A percentile compares a stretch with the other conserved stretches of the same genome.
phyloP scores from a whole-genome alignment of 495 filamentous ascomycete genomes.

The Acidomyces sp. region DNA sequence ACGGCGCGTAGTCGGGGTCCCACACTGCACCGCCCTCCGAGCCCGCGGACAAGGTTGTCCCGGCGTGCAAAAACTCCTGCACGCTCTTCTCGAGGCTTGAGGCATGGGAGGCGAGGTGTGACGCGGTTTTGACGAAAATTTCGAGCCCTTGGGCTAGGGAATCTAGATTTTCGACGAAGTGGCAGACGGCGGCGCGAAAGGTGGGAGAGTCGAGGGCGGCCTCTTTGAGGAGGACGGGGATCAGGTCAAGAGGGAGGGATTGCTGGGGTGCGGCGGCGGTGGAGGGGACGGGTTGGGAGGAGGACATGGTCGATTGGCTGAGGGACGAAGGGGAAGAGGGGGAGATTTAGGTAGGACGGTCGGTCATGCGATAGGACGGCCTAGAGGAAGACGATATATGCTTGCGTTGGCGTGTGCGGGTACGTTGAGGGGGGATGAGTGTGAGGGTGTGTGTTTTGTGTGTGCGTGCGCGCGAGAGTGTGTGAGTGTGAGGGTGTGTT shows the following conservation, averaged over 20 bases:
- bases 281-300: no score
- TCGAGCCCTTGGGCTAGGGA: slow-evolving; percentile 89
- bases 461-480: no score
- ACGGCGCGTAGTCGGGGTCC: slow-evolving; percentile 87
- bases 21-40: slow-evolving; percentile 71
- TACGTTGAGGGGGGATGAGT: no score
- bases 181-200: slow-evolving; percentile 74
- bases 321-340: no score
- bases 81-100: slow-evolving; percentile 54
- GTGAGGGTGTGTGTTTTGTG: no score
- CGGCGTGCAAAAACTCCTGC: slow-evolving; percentile 57
- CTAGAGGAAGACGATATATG: no score
- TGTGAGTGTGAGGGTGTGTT: no score
- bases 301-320: no score
- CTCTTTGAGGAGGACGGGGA: slow-evolving; percentile 82
- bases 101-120: slow-evolving; percentile 64
- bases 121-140: slow-evolving; percentile 62
- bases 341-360: no score
- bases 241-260: slow-evolving; percentile 19
- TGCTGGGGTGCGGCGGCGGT: no score
- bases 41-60: slow-evolving; percentile 54
- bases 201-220: slow-evolving; percentile 91
- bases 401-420: no score
- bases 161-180: slow-evolving; percentile 89
- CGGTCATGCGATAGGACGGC: no score